Evolutionary conservation across 768 basidiomycete species (phyloP), one percentile per base, ranked within the genome.

Genomic region (Xerocomus spinulosus): DNA sequence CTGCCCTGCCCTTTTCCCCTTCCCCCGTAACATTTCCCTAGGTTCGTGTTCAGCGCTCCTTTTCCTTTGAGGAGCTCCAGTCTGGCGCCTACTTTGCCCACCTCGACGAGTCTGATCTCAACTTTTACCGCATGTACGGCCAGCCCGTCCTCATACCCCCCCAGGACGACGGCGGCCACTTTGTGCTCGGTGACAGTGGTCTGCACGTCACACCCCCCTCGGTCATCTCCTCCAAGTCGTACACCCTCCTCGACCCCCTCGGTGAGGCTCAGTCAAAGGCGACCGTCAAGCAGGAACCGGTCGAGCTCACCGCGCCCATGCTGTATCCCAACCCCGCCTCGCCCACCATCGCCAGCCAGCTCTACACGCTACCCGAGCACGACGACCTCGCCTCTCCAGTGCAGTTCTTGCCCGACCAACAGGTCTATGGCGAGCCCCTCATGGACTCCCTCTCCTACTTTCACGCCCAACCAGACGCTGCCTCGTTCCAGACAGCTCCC

Each of bases 51-150:
- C 66, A 61, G 24, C 65, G 65, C 12, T 52, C 65, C 32, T 67
- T 67, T 33, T 57, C 65, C 1, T 67, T 69, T 41, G 66, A 67
- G 41, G 67, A 67, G 45, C 60, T 67, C 18, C 67, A 67, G 40
- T 67, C 67, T 0, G 67, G 65, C 18, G 49, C 67, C 3, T 67
- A 59, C 60, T 59, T 67, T 29, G 41, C 46, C 1, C 51, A 53
- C 7, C 46, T 67, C 8, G 67, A 69, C 55, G 66, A 67, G 33
- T 65, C 62, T 9, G 66, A 67, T 46, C 41, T 67, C 2, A 58
- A 67, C 17, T 67, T 67, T 47, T 68, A 63, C 37, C 63, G 53
- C 13, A 48, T 67, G 1, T 67, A 67, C 5, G 66, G 66, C 0
- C 66, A 67, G 33, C 66, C 63, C 8, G 60, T 67, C 37, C 55